phyloP scores from a whole-genome alignment of 768 basidiomycete genomes.

The Ramaria sp. region DNA sequence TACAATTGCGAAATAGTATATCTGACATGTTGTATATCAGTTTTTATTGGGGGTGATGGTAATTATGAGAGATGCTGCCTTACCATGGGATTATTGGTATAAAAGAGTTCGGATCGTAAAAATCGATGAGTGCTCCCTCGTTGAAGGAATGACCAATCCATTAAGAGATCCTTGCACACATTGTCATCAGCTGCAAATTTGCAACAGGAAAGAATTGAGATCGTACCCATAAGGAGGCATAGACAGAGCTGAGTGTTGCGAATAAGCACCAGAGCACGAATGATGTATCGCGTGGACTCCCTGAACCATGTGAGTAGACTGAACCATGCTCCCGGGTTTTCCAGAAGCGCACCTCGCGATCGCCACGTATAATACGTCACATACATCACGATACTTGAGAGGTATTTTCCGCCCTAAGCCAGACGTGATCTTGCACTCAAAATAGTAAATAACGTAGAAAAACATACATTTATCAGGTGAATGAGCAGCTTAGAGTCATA shows the following conservation, averaged over 20 bases:
- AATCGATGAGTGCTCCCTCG: conserved; percentile 43
- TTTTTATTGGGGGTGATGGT: not conserved
- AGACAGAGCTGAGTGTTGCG: conserved; percentile 52
- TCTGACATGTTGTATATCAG: conserved; percentile 23
- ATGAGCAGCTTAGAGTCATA: conserved; percentile 60
- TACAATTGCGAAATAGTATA: conserved; percentile 76
- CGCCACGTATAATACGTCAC: conserved; percentile 75
- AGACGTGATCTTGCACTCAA: not conserved
- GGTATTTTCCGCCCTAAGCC: conserved; percentile 76
- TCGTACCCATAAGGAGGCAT: conserved; percentile 67
- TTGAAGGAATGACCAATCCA: conserved; percentile 87
- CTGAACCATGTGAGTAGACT: conserved; percentile 15
- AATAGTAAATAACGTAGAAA: not conserved
- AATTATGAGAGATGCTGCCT: conserved; percentile 12
- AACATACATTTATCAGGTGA: conserved; percentile 79
- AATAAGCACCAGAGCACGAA: conserved; percentile 66
- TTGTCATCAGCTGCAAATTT: not conserved
- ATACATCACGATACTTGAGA: conserved; percentile 50
- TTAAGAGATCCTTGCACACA: conserved; percentile 56
- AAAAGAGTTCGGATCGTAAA: conserved; percentile 68
- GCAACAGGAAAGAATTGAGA: not conserved
- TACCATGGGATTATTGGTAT: conserved; percentile 51
- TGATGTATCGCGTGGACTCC: conserved; percentile 28
- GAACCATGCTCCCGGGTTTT: not conserved
- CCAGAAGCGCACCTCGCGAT: conserved; percentile 34